Base-by-base conservation (phyloP, 2,329 filamentous ascomycete genomes). In the Aspergillus sp. region DNA sequence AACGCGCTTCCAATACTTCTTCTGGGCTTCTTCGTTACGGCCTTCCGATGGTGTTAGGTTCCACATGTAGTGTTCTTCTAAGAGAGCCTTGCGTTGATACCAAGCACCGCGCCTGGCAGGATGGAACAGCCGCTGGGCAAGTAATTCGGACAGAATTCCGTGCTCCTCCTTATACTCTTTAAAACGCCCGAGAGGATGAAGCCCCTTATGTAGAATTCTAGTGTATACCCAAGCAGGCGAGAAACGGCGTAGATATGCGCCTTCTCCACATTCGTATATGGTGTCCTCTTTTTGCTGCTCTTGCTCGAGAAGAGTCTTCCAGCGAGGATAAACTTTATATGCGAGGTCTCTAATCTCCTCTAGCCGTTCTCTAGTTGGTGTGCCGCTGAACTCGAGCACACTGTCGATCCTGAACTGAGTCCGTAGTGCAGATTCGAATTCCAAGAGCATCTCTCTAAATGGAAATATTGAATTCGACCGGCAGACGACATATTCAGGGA, bases 1-100 rank as follows among this genome's bases (percentile, higher is more conserved):
- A 19, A 87, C 82, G 8, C 84, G 82, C 70, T 88, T 91, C 93
- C 93, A 99, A 64, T 90, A 82, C 66, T 88, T 93, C 76, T 90
- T 95, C 68, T 89, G 89, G 8, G 78, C 75, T 44, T 90, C 86
- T 15, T 81, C 75, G 40, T 70, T 77, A 41, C 79, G 77, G 27
- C 75, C 79, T 3, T 77, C 76, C 2, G 73, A 73, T 0, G 82
- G 77, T 31, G 79, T 81, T 6, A 90, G 70, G 4, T 82, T 79
- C 68, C 87, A 83, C 90, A 98, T 93, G 73, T 99, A 98, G 70
- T 96, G 92, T 72, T 99, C 95, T 77, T 99, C 95, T 2, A 99
- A 75, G 1, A 99, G 79, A 1, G 93, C 95, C 75, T 96, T 96
- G 19, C 95, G 90, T 70, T 97, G 93, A 71, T 98, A 98, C 95